Base-by-base conservation (phyloP, 2,329 filamentous ascomycete species). In the Acrodontium crateriforme region DNA sequence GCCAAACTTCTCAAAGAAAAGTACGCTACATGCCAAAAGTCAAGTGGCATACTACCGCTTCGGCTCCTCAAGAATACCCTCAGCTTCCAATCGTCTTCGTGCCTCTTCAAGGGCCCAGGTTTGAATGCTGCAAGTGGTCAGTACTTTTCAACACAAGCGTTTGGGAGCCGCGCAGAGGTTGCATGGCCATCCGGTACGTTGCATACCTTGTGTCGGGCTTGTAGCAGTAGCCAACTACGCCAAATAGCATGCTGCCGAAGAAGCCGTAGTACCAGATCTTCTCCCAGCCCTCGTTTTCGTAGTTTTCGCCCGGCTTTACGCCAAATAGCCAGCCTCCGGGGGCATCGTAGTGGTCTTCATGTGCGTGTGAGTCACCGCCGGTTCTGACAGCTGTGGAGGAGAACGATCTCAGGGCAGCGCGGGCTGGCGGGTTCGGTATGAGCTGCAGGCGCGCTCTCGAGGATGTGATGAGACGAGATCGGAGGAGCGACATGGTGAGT, bases 41-140 rank as follows among this genome's bases (percentile, higher is more conserved):
- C n/a, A n/a, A n/a, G n/a, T n/a, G n/a, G n/a, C n/a, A n/a, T n/a
- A n/a, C n/a, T n/a, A n/a, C n/a, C n/a, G n/a, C 29, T 69, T 60
- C 21, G 80, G 78, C 49, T 94, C 87, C 50, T 81, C 73, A 51
- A 95, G 62, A 52, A 95, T 85, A 35, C 89, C 89, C 66, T 98
- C 89, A 35, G 75, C 79, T 65, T 98, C 89, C 69, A 98, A 74
- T 64, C 89, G 72, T 64, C 89, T 73, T 52, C 89, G 73, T 29
- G 89, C 89, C 65, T 98, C 89, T 62, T 98, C 89, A 23, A 98
- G 74, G 38, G 89, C 89, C 89, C 89, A 98, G 30, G 87, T 95
- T 67, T 95, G 89, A 73, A 98, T 94, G 58, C 89, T 98, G 47
- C 18, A 12, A 17, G 15, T 10, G 20, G 13, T 37, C 16, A 42